phyloP scores from a whole-genome alignment of 352 stramenopile genomes.

The Peronosclerospora sorghi region DNA sequence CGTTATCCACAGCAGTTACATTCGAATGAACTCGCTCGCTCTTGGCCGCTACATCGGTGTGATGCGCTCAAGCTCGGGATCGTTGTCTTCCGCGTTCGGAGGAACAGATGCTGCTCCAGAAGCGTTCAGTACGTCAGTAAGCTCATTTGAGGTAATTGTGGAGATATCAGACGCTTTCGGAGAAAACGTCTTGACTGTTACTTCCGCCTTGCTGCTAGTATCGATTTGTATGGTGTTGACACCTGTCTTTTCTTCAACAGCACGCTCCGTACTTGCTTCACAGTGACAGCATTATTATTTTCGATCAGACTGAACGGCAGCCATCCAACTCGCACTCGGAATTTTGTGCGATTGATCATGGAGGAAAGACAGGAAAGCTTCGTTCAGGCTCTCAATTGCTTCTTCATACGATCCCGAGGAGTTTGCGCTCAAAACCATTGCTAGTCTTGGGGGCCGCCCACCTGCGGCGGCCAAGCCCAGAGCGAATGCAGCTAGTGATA shows the following conservation, averaged over 20 bases:
- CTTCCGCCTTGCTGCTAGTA: no score
- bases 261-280: not conserved
- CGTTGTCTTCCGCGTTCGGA: not conserved
- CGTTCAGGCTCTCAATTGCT: constrained; percentile 75
- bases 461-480: no score
- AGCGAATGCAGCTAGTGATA: no score
- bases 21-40: constrained; percentile 11
- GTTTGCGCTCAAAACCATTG: constrained; percentile 1
- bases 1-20: constrained; percentile 7
- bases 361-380: constrained; percentile 69
- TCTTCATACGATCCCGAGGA: constrained; percentile 39
- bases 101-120: not conserved
- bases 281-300: no score
- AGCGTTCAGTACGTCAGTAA: not conserved
- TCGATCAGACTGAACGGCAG: constrained; percentile 45
- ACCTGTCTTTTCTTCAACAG: no score
- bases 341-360: constrained; percentile 53
- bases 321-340: constrained; percentile 52
- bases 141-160: no score
- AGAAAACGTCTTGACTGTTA: no score
- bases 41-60: constrained; percentile 12
- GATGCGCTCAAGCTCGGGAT: constrained; percentile 12
- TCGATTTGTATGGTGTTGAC: no score
- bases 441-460: no score
- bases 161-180: not conserved